These are phyloP conservation scores for Byssochlamys sp. DNA, from an alignment of 2,329 filamentous ascomycete species.

Conservation along the genomic window DNA sequence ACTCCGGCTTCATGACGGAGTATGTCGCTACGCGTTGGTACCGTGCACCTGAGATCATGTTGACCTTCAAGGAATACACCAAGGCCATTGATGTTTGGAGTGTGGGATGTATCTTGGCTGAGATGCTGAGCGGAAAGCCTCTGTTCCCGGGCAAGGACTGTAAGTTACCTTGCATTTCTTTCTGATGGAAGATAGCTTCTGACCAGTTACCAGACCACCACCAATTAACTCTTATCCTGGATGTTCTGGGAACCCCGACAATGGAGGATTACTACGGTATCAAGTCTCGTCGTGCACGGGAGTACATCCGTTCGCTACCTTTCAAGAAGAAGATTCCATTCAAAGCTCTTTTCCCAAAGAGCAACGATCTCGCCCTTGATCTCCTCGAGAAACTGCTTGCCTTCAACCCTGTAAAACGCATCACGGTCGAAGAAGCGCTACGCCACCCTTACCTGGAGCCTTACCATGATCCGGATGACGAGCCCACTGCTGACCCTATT, in stretches of 20 bases:
- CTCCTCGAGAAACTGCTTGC: constrained; percentile 89
- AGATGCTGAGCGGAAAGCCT: constrained; percentile 98
- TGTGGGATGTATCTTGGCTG: constrained; percentile 91
- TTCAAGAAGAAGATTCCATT: constrained; percentile 99
- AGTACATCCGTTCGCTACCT: constrained; percentile 94
- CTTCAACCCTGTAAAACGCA: constrained; percentile 97
- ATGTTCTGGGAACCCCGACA: constrained; percentile 92
- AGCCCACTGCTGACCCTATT: constrained; percentile 91
- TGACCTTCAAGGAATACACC: constrained; percentile 99
- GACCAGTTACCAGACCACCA: constrained; percentile 66
- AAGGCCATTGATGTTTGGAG: constrained; percentile 99
- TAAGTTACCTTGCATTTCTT: constrained; percentile 40
- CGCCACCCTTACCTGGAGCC: constrained; percentile 97
- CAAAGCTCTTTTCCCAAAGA: constrained; percentile 94
- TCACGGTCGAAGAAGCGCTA: constrained; percentile 91
- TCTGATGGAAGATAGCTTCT: background rate
- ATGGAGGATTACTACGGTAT: constrained; percentile 99
- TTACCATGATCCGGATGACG: constrained; percentile 96
- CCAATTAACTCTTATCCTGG: constrained; percentile 90
- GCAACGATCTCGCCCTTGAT: constrained; percentile 91
- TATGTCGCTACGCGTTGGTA: constrained; percentile 99
- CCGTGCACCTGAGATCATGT: constrained; percentile 97
- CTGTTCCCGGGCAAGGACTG: constrained; percentile 97
- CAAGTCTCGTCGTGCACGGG: constrained; percentile 90
- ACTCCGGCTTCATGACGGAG: constrained; percentile 99